Evolutionary conservation across 1,284 basidiomycete species (phyloP).

Genomic region (Cryptococcus sp.): DNA sequence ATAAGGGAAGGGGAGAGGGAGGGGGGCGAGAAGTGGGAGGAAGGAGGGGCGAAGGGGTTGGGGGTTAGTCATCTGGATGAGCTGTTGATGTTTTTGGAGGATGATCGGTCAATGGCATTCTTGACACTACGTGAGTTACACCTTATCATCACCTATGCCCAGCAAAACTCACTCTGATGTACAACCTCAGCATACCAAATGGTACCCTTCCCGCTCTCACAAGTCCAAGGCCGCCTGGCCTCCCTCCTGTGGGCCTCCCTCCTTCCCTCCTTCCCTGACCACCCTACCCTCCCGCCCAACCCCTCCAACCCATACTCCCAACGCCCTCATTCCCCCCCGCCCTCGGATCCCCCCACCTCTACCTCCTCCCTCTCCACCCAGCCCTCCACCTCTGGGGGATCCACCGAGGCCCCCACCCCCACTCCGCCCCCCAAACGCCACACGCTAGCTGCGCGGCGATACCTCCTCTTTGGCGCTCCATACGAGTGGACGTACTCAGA

Average conservation of each 20-base stretch:
- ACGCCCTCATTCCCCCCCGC: constrained; percentile 1
- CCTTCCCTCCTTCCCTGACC: constrained; percentile 28
- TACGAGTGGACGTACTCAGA: constrained; percentile 41
- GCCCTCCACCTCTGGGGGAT: background rate
- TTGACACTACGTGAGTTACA: constrained; percentile 39
- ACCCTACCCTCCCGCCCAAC: constrained; percentile 25
- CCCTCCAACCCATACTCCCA: constrained; percentile 27
- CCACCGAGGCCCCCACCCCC: constrained; percentile 3
- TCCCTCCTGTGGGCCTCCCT: constrained; percentile 39
- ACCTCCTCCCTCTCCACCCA: constrained; percentile 6
- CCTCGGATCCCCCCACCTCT: background rate
- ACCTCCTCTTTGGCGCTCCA: constrained; percentile 37
- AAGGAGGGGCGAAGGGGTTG: constrained; percentile 42
- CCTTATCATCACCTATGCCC: too few species aligned
- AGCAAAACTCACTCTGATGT: background rate
- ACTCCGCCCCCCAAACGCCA: constrained; percentile 12
- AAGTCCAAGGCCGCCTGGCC: constrained; percentile 47
- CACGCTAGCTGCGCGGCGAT: constrained; percentile 23
- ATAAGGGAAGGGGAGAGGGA: constrained; percentile 15
- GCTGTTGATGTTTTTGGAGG: constrained; percentile 44
- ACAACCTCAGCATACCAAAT: constrained; percentile 42
- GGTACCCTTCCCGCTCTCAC: constrained; percentile 52
- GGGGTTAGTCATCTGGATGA: constrained; percentile 40
- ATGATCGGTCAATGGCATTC: constrained; percentile 47
- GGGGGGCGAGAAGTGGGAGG: constrained; percentile 22